Percentiles rank a stretch among this genome's conserved stretches.
phyloP scores from a whole-genome alignment of 2,329 filamentous ascomycete genomes.

The Fusarium armeniacum region DNA sequence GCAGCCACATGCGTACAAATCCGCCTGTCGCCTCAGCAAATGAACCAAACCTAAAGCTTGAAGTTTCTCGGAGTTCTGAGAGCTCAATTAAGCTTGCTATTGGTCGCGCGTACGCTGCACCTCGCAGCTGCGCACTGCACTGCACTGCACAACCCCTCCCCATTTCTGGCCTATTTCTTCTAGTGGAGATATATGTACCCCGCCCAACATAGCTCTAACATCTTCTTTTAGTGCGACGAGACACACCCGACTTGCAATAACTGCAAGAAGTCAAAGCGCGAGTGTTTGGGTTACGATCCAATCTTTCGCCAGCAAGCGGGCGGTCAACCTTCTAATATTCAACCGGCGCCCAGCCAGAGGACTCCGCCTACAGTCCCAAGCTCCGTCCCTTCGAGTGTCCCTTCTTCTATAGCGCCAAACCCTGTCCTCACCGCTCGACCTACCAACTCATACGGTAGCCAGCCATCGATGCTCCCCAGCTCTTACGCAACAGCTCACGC shows the following conservation, averaged over 20 bases:
- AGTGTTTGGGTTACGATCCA: slow-evolving; percentile 88
- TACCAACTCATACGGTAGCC: slow-evolving; percentile 61
- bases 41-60: slow-evolving; percentile 2
- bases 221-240: slow-evolving; percentile 82
- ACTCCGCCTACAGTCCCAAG: slow-evolving; percentile 54
- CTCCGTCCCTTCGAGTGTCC: slow-evolving; percentile 47
- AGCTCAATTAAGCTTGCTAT: slow-evolving; percentile 37
- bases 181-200: slow-evolving; percentile 43
- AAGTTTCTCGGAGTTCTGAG: slow-evolving; percentile 21
- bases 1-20: slow-evolving; percentile 19
- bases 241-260: slow-evolving; percentile 92
- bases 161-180: slow-evolving; percentile 23
- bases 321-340: slow-evolving; percentile 76
- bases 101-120: slow-evolving; percentile 32
- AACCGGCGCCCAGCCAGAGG: slow-evolving; percentile 53
- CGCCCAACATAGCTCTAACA: slow-evolving; percentile 47
- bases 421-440: slow-evolving; percentile 48
- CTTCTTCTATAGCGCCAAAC: slow-evolving; percentile 47
- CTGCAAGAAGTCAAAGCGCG: slow-evolving; percentile 89
- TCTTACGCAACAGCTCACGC: slow-evolving; percentile 58
- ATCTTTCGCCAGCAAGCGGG: slow-evolving; percentile 83
- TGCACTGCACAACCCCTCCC: slow-evolving; percentile 32
- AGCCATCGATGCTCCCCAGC: slow-evolving; percentile 61
- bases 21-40: slow-evolving; percentile 6
- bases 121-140: slow-evolving; percentile 7